Conservation (phyloP, 495 filamentous ascomycete species). For the Penicillium subrubescens region DNA sequence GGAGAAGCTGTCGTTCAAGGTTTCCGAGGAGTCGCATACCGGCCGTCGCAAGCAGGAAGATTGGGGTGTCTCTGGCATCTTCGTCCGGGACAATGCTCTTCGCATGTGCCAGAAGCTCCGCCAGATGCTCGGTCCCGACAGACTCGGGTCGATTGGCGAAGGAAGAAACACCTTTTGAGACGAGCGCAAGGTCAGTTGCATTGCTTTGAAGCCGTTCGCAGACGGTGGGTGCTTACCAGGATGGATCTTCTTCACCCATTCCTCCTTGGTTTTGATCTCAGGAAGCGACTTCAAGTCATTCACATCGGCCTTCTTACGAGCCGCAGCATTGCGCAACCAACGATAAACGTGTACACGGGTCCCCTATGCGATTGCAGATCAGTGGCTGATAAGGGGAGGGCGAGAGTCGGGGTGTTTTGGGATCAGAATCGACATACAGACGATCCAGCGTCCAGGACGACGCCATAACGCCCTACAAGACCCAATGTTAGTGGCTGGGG, state of each 20-base stretch:
- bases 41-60: slow-evolving; percentile 96
- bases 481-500: slow-evolving; percentile 5
- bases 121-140: slow-evolving; percentile 81
- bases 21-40: slow-evolving; percentile 90
- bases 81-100: slow-evolving; percentile 76
- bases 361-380: slow-evolving; percentile 50
- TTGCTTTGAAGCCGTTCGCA: neutral
- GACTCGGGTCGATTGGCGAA: slow-evolving; percentile 76
- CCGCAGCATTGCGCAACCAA: slow-evolving; percentile 78
- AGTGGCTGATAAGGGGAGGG: neutral
- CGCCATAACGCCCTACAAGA: slow-evolving; percentile 59
- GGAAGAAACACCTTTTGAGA: slow-evolving; percentile 74
- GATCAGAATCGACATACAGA: slow-evolving; percentile 48
- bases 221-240: slow-evolving; percentile 58
- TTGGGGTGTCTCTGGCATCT: slow-evolving; percentile 79
- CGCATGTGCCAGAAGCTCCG: slow-evolving; percentile 79
- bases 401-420: neutral
- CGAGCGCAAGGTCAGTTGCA: slow-evolving; percentile 6
- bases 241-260: slow-evolving; percentile 91
- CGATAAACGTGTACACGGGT: slow-evolving; percentile 91
- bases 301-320: slow-evolving; percentile 60
- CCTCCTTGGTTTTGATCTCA: slow-evolving; percentile 75
- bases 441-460: slow-evolving; percentile 70
- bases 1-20: slow-evolving; percentile 66
- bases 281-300: slow-evolving; percentile 72